Conservation (phyloP, 805 yeast genomes). For the Candida qinlingensis region DNA sequence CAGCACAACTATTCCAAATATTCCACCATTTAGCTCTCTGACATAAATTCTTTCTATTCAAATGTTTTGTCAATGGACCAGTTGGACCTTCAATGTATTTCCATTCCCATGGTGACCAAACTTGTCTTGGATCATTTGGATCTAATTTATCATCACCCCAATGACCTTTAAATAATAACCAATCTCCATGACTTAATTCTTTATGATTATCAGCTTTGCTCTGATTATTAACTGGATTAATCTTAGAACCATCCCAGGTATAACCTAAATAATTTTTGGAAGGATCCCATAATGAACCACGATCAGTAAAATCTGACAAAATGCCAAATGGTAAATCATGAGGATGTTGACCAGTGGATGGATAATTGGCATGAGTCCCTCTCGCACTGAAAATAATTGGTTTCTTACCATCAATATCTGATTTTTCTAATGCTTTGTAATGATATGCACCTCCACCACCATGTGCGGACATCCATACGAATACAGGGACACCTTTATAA, state of each 20-base stretch:
- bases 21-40: constrained; percentile 93
- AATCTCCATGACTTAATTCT: constrained; percentile 33
- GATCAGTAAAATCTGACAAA: constrained; percentile 85
- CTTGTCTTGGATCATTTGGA: constrained; percentile 71
- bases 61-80: constrained; percentile 81
- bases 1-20: constrained; percentile 74
- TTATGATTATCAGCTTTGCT: constrained; percentile 23
- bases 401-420: constrained; percentile 29
- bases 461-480: constrained; percentile 96
- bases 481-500: constrained; percentile 70
- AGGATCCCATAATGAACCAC: constrained; percentile 97
- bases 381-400: constrained; percentile 88
- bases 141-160: constrained; percentile 86
- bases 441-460: constrained; percentile 93
- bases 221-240: constrained; percentile 33
- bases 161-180: constrained; percentile 77
- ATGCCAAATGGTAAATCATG: constrained; percentile 94
- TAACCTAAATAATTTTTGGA: constrained; percentile 75
- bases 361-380: constrained; percentile 97
- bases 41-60: constrained; percentile 66
- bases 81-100: constrained; percentile 87
- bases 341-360: constrained; percentile 92
- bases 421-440: constrained; percentile 63
- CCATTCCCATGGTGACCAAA: constrained; percentile 86
- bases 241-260: constrained; percentile 58